phyloP scores from a whole-genome alignment of 768 basidiomycete species.

The Mycena belliarum region DNA sequence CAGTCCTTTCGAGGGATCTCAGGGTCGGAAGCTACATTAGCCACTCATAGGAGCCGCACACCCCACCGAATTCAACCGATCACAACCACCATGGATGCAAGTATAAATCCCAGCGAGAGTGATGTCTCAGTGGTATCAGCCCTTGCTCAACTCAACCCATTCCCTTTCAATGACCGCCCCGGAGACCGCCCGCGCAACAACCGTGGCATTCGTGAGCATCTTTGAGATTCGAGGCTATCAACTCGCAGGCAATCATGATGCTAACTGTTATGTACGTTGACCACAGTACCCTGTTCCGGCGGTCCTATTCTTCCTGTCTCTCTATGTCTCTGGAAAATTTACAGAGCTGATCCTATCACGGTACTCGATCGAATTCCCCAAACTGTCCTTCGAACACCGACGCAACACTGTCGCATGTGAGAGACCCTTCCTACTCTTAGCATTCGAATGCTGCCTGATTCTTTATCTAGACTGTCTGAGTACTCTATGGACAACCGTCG shows the following conservation, averaged over 20 bases:
- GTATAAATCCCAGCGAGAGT: no score
- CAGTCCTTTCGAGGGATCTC: no score
- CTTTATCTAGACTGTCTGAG: neutral
- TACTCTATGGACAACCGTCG: neutral
- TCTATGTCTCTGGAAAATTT: neutral
- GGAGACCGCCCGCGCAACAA: neutral
- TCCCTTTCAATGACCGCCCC: neutral
- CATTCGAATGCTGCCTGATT: no score
- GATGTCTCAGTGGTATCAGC: no score
- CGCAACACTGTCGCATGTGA: neutral
- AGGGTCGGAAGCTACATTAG: no score
- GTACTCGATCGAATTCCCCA: neutral
- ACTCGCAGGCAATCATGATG: no score
- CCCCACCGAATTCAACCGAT: no score
- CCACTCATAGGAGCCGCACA: no score
- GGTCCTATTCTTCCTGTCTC: neutral
- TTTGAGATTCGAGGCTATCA: no score
- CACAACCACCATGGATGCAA: no score
- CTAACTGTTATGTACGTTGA: neutral
- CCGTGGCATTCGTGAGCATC: neutral
- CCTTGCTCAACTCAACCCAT: no score
- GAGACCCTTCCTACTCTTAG: neutral
- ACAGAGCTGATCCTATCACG: neutral
- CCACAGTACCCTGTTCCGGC: neutral
- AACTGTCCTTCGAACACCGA: slow-evolving; percentile 1